Base-by-base conservation (phyloP, 177 flowering plant species). In the Vitis hybrid region DNA sequence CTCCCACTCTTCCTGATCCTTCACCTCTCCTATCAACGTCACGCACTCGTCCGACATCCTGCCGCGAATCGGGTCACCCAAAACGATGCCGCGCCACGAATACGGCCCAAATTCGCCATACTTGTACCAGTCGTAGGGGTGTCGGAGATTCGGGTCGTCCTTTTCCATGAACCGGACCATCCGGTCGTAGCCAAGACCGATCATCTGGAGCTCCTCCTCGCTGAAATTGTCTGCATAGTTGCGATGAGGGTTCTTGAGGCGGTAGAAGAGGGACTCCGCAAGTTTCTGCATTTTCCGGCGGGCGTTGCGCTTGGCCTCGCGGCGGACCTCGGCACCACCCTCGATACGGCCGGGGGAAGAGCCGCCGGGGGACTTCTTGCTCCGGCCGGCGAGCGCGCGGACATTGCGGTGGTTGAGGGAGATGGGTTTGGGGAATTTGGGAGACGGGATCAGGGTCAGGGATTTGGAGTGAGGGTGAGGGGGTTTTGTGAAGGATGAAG, bases 111-210 rank as follows among this genome's bases (percentile, higher is more conserved):
- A 91, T 51, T 93, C 84, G 6, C 98, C 98, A 64, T 94, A 94
- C 83, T 92, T 92, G 84, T 90, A 94, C 98, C 98, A 94, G 66
- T 94, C 98, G 60, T 87, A 71, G 0, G 97, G 98, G 77, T 94
- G 97, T 52, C 85, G 83, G 13, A 94, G 72, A 70, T 84, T 86
- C 2, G 97, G 97, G 74, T 94, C 99, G 58, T 94, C 97, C 55
- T 86, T 80, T 1, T 86, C 89, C 97, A 95, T 95, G 78, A 95
- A 93, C 61, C 92, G 73, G 69, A 93, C 99, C 91, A 89, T 84
- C 9, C 97, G 80, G 64, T 95, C 99, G 67, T 95, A 95, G 3
- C 99, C 99, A 11, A 91, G 79, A 4, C 99, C 98, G 32, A 95
- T 89, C 85, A 79, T 80, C 57, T 93, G 86, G 4, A 95, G 88